Conservation (phyloP, 495 filamentous ascomycete genomes). For the Parathielavia appendiculata region DNA sequence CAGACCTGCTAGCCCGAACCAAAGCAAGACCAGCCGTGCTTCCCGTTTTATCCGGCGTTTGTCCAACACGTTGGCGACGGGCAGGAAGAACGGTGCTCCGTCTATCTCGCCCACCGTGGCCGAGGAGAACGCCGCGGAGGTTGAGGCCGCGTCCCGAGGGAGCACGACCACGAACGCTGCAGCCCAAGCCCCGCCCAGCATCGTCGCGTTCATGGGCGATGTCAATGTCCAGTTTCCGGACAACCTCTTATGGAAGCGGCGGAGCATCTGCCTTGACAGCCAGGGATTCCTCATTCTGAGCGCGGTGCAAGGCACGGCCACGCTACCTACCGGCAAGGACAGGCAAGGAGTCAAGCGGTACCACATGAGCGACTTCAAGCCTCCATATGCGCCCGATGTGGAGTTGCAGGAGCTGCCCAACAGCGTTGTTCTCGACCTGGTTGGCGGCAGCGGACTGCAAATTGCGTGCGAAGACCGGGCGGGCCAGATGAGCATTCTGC, state of each 20-base stretch:
- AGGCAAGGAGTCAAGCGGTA: constrained; percentile 61
- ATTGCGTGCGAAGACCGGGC: constrained; percentile 75
- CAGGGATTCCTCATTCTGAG: constrained; percentile 72
- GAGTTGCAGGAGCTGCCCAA: constrained; percentile 85
- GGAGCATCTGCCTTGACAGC: constrained; percentile 71
- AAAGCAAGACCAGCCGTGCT: constrained; percentile 50
- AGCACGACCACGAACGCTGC: constrained; percentile 19
- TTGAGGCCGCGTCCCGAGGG: constrained; percentile 37
- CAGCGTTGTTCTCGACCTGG: constrained; percentile 77
- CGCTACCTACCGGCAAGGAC: constrained; percentile 42
- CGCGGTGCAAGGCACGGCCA: constrained; percentile 42
- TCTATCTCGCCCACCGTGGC: constrained; percentile 55
- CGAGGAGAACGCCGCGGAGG: constrained; percentile 54
- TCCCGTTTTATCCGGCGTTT: constrained; percentile 77
- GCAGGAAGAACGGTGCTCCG: constrained; percentile 53
- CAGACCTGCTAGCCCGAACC: constrained; percentile 18
- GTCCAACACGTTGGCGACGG: constrained; percentile 59
- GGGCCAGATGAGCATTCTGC: constrained; percentile 62
- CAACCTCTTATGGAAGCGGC: constrained; percentile 85
- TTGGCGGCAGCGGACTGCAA: constrained; percentile 78
- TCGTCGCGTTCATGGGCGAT: constrained; percentile 67
- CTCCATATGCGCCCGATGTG: constrained; percentile 75
- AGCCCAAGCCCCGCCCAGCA: constrained; percentile 36
- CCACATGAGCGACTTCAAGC: constrained; percentile 73
- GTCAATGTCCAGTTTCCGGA: constrained; percentile 93